Percentiles rank a stretch among this genome's conserved stretches.
Evolutionary conservation across 208 protist genomes (phyloP).

Genomic region (Crithidia expoeki): DNA sequence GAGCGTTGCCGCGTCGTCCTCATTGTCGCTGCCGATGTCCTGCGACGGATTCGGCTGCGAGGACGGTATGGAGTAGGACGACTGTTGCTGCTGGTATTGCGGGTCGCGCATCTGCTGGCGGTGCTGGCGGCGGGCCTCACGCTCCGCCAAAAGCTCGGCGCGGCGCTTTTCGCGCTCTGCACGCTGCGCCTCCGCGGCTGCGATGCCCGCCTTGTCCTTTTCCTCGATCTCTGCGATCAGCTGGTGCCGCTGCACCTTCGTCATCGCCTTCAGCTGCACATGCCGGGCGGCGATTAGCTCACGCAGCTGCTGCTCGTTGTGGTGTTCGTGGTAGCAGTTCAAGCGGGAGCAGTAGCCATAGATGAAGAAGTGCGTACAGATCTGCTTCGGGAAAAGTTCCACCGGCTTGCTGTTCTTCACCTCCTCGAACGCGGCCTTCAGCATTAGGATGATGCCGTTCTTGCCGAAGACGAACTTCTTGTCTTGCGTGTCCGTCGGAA

Average conservation of each 20-base stretch:
- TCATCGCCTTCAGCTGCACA: constrained; percentile 77
- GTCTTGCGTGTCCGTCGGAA: constrained; percentile 56
- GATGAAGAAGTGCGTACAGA: constrained; percentile 88
- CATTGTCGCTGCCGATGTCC: constrained; percentile 38
- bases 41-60: constrained; percentile 35
- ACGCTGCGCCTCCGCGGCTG: constrained; percentile 51
- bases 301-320: constrained; percentile 79
- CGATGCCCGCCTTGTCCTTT: constrained; percentile 63
- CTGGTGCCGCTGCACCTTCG: constrained; percentile 78
- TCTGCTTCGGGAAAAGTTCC: constrained; percentile 81
- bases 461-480: constrained; percentile 76
- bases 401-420: constrained; percentile 86
- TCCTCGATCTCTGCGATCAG: constrained; percentile 62
- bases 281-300: constrained; percentile 77
- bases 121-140: constrained; percentile 22
- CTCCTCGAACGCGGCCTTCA: constrained; percentile 71
- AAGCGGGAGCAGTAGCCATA: constrained; percentile 81
- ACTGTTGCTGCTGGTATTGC: constrained; percentile 4
- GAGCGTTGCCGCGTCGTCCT: constrained; percentile 17
- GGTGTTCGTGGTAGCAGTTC: constrained; percentile 85
- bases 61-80: constrained; percentile 13
- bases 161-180: constrained; percentile 40
- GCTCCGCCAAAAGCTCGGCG: constrained; percentile 21
- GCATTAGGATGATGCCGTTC: constrained; percentile 80
- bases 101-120: constrained; percentile 10